Base-by-base conservation (phyloP, 129 eudicot species). In the Artemisia argyi region DNA sequence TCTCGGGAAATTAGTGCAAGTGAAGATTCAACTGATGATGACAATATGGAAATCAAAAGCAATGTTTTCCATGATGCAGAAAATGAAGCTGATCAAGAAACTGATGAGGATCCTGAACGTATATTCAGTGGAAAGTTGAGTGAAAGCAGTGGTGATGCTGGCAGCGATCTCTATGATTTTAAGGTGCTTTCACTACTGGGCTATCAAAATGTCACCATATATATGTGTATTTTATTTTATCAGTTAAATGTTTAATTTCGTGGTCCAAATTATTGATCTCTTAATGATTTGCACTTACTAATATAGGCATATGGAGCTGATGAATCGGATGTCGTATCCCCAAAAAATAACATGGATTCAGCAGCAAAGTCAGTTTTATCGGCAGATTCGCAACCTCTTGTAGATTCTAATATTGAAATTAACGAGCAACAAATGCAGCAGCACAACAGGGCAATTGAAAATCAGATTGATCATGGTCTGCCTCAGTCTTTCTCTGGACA, bases 111-210 rank as follows among this genome's bases (percentile, higher is more conserved):
- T 73, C 85, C 66, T 58, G 92, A 88, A 53, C 90, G 97, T 18
- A 79, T 85, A 47, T 86, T 82, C 58, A 94, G 97, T 77, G 97
- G 96, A 76, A 90, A 87, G 80, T 74, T 94, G 85, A 94, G 97
- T 73, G 96, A 94, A 83, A 87, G 91, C 76, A 94, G 98, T 66
- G 93, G 97, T 66, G 90, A 90, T 81, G 95, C 82, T 74, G 91
- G 89, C 62, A 80, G 86, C 66, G 98, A 90, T 88, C 97, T 94
- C 20, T 94, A 90, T 86, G 97, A 94, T 75, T 86, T 85, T 73
- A 90, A 94, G 98, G 98, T 93, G 71, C 73, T 71, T 68, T 59
- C 47, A 19, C 51, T 30, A 9, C 22, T 55, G 64, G 39, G 44
- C 15, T 7, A 63, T 56, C 46, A 20, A 5, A 66, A 47, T 53